Percentiles rank a stretch among this genome's conserved stretches.
Evolutionary conservation across 2,329 filamentous ascomycete genomes (phyloP).

Genomic region (Blastomyces gilchristii): DNA sequence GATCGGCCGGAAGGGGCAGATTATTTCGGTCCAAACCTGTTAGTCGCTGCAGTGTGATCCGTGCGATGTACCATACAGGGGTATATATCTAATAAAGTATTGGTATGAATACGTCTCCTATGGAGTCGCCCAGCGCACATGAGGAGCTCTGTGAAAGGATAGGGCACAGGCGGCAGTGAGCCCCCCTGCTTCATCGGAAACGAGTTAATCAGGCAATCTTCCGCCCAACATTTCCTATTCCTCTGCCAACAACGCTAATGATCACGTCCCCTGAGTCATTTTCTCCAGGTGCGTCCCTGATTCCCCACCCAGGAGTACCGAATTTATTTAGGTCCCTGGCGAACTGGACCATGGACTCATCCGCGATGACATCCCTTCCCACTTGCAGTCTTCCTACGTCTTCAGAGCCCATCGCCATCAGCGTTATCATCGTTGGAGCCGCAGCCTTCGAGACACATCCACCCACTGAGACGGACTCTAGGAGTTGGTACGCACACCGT

Average conservation of each 20-base stretch:
- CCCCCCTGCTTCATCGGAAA: neutral
- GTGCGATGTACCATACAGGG: neutral
- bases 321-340: slow-evolving; percentile 82
- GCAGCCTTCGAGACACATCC: slow-evolving; percentile 69
- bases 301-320: slow-evolving; percentile 80
- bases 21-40: neutral
- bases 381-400: slow-evolving; percentile 82
- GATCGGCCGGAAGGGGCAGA: neutral
- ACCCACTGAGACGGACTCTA: slow-evolving; percentile 71
- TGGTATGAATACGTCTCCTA: no score
- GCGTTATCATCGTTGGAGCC: slow-evolving; percentile 61
- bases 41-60: neutral
- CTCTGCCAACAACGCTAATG: slow-evolving; percentile 82
- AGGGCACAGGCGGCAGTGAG: neutral
- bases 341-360: slow-evolving; percentile 67
- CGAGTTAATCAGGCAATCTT: slow-evolving; percentile 56
- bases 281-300: slow-evolving; percentile 62
- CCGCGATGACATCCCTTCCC: slow-evolving; percentile 69
- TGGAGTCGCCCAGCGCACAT: neutral
- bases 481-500: slow-evolving; percentile 75
- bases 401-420: slow-evolving; percentile 98
- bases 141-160: neutral
- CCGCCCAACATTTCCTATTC: slow-evolving; percentile 87
- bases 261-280: slow-evolving; percentile 60
- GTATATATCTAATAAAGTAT: neutral